Evolutionary conservation across 1,284 basidiomycete species (phyloP), one percentile per base, ranked within the genome.

Genomic region (Ustilago loliicola): DNA sequence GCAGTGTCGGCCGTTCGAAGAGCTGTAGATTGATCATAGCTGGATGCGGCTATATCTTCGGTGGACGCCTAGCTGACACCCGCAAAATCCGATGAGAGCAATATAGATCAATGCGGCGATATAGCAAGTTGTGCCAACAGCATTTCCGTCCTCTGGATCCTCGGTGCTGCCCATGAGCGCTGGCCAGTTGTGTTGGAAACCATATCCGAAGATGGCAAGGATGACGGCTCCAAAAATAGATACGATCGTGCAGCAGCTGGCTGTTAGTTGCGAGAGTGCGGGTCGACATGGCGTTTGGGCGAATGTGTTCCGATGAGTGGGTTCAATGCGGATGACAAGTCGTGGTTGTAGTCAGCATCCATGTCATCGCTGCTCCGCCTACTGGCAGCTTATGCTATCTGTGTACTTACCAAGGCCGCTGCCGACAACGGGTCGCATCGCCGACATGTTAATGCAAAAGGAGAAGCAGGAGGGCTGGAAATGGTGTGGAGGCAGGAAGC

Each of bases 161-260:
- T 87, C 80, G 1, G 81, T 87, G 8, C 87, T 87, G 47, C 88
- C 89, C 78, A 89, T 89, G 42, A 90, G 84, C 1, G 88, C 88
- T 74, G 89, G 88, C 84, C 85, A 86, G 78, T 87, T 72, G 66
- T 83, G 78, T 48, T 57, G 55, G 61, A 81, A 83, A 13, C 79
- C 84, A 40, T 78, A 83, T 13, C 80, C 80, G 30, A 85, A 81
- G 57, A 85, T 87, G 50, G 87, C 72, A 34, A 90, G 87, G 73
- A 89, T 89, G 72, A 89, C 79, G 27, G 89, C 87, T n/a, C 89
- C 89, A 54, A 90, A 89, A 51, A 88, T 68, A 11, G 88, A 88
- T 55, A 90, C 85, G 57, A 90, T 85, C 42, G 89, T 88, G 78
- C 89, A 90, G 86, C 88, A 89, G 56, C 87, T 86, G 29, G 89